Evolutionary conservation across 805 yeast species (phyloP).

Genomic region (Saccharomycopsis guyanensis): DNA sequence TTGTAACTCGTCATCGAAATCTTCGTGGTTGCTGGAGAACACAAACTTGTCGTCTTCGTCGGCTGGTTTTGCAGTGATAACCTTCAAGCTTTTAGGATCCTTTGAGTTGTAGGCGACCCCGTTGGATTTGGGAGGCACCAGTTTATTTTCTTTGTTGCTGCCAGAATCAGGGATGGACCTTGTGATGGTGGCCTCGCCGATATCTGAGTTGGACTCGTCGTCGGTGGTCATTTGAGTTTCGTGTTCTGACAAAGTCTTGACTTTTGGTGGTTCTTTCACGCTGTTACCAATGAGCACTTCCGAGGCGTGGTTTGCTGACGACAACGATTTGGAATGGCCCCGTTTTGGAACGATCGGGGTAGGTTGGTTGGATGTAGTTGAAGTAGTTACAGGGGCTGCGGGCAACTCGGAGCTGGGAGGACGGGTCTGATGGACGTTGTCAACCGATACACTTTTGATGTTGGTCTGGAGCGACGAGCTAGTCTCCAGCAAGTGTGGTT

Average conservation of each 20-base stretch:
- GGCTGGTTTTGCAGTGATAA: not conserved
- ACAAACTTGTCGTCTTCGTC: not conserved
- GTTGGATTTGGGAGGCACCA: not conserved
- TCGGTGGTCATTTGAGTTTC: conserved; percentile 3
- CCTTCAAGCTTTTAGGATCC: not conserved
- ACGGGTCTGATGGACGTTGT: not conserved
- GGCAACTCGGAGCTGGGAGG: not conserved
- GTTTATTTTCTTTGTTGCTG: not conserved
- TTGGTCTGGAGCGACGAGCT: not conserved
- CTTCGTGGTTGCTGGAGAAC: not conserved
- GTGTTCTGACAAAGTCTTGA: not conserved
- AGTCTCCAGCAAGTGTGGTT: not conserved
- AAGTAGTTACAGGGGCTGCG: not conserved
- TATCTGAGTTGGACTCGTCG: conserved; percentile 5
- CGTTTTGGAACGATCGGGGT: conserved; percentile 1
- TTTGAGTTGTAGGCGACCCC: no score
- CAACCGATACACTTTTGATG: conserved; percentile 2
- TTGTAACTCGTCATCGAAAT: not conserved
- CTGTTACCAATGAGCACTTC: conserved; percentile 3
- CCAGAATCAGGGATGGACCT: no score
- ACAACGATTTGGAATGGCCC: conserved; percentile 7
- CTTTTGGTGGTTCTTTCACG: not conserved
- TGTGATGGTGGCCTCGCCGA: not conserved
- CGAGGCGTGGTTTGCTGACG: conserved; percentile 1
- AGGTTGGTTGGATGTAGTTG: not conserved